Evolutionary conservation across 768 basidiomycete genomes (phyloP).

Genomic region (Serpula lacrymans): DNA sequence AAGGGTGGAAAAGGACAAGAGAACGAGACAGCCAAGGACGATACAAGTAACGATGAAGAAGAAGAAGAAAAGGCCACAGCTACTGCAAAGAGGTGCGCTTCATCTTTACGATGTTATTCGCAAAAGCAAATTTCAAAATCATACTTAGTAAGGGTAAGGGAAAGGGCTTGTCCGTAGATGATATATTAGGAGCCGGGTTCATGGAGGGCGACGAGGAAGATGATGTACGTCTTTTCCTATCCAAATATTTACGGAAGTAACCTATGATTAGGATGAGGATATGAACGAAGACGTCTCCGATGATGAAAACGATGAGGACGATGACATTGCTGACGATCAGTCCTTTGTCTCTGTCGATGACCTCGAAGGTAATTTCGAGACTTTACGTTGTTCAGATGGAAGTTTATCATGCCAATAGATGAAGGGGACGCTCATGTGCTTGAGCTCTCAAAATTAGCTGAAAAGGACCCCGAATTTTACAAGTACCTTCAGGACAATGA

Average conservation of each 20-base stretch:
- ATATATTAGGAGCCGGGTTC: slow-evolving; percentile 68
- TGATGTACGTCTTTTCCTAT: slow-evolving; percentile 23
- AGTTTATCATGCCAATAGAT: slow-evolving; percentile 35
- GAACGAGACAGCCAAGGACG: slow-evolving; percentile 21
- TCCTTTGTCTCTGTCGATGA: slow-evolving; percentile 81
- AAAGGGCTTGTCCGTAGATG: slow-evolving; percentile 67
- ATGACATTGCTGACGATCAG: slow-evolving; percentile 47
- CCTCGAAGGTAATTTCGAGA: slow-evolving; percentile 51
- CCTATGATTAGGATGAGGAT: slow-evolving; percentile 20
- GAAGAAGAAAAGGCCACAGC: slow-evolving; percentile 30
- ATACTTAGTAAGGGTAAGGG: no score
- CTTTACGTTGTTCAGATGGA: slow-evolving; percentile 1
- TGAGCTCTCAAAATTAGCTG: slow-evolving; percentile 83
- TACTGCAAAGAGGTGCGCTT: no score
- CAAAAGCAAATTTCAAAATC: no score
- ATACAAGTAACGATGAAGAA: slow-evolving; percentile 30
- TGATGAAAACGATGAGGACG: slow-evolving; percentile 42
- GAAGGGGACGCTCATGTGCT: slow-evolving; percentile 73
- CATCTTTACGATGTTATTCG: no score
- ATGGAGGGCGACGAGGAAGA: slow-evolving; percentile 62
- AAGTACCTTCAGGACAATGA: slow-evolving; percentile 98
- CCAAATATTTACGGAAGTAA: neutral
- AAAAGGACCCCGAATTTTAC: slow-evolving; percentile 99
- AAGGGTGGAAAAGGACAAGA: slow-evolving; percentile 36
- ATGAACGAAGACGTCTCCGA: slow-evolving; percentile 27